A percentile compares a stretch with the other conserved stretches of the same genome.
phyloP scores from a whole-genome alignment of 2,329 filamentous ascomycete genomes.

The Talaromyces sp. region DNA sequence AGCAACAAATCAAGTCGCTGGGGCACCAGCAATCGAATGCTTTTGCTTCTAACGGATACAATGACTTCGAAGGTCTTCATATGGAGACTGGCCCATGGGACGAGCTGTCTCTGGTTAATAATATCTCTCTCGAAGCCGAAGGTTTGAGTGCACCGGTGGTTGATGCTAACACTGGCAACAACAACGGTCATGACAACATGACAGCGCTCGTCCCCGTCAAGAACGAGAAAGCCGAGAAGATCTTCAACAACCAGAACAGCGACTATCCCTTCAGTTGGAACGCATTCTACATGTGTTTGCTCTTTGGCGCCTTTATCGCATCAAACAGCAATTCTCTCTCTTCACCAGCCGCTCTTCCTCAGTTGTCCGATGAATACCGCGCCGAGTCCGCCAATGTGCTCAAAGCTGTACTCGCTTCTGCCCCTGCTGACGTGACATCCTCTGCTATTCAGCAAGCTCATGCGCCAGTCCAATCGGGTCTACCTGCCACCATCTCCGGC shows the following conservation, averaged over 20 bases:
- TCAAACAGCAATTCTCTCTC: conserved; percentile 70
- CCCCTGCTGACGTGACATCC: conserved; percentile 42
- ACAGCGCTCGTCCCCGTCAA: conserved; percentile 42
- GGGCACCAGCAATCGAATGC: conserved; percentile 41
- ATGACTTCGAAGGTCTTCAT: conserved; percentile 76
- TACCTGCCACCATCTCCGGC: conserved; percentile 35
- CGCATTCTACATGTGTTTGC: conserved; percentile 89
- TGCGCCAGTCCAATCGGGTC: conserved; percentile 27
- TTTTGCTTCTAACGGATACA: conserved; percentile 65
- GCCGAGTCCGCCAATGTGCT: conserved; percentile 47
- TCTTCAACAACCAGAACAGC: conserved; percentile 47
- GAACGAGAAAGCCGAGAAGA: conserved; percentile 38
- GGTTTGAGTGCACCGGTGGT: conserved; percentile 30
- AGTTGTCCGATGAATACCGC: conserved; percentile 46
- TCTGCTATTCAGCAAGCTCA: conserved; percentile 47
- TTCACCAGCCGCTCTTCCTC: conserved; percentile 51
- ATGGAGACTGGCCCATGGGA: conserved; percentile 79
- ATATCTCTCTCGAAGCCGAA: conserved; percentile 46
- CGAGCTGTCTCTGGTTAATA: conserved; percentile 71
- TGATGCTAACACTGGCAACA: conserved; percentile 21
- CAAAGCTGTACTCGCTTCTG: conserved; percentile 44
- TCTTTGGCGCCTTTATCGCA: conserved; percentile 92
- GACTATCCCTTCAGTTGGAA: conserved; percentile 64
- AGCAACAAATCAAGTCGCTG: conserved; percentile 34
- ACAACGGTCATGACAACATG: conserved; percentile 27